A percentile compares a stretch with the other conserved stretches of the same genome.
These are phyloP conservation scores for Cucumis melo DNA, from an alignment of 306 rosid genomes.

Conservation along the genomic window DNA sequence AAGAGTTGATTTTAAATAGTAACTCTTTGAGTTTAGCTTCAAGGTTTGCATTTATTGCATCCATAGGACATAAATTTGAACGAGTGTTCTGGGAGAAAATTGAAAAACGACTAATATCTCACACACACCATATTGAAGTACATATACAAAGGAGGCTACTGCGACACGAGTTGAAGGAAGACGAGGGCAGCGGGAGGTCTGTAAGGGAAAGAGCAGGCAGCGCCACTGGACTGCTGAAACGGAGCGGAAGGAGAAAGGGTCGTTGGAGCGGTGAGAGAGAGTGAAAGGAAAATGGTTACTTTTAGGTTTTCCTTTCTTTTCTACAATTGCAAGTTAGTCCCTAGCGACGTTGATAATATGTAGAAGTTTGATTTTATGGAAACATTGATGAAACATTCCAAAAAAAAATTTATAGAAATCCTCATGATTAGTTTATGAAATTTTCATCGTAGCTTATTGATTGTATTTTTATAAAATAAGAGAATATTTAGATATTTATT, in stretches of 20 bases:
- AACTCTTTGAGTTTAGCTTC: slow-evolving; percentile 33
- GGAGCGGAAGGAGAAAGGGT: not conserved
- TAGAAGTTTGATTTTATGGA: no score
- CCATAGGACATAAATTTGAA: not conserved
- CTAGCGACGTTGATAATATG: no score
- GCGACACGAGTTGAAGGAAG: not conserved
- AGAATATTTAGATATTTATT: no score
- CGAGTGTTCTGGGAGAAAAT: not conserved
- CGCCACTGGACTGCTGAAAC: no score
- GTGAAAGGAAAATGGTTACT: not conserved
- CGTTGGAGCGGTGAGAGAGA: not conserved
- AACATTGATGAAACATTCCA: no score
- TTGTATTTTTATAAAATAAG: no score
- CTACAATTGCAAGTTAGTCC: no score
- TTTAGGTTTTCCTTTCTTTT: no score
- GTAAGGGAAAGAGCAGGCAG: not conserved
- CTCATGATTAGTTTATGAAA: no score
- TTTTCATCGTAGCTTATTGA: no score
- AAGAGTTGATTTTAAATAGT: slow-evolving; percentile 16
- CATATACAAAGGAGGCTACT: not conserved
- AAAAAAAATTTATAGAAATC: no score
- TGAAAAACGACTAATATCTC: not conserved
- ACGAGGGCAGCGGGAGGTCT: not conserved
- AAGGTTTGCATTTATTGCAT: slow-evolving; percentile 13
- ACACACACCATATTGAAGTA: not conserved